Evolutionary conservation across 2,329 filamentous ascomycete species (phyloP).

Genomic region (Colletotrichum agaves): DNA sequence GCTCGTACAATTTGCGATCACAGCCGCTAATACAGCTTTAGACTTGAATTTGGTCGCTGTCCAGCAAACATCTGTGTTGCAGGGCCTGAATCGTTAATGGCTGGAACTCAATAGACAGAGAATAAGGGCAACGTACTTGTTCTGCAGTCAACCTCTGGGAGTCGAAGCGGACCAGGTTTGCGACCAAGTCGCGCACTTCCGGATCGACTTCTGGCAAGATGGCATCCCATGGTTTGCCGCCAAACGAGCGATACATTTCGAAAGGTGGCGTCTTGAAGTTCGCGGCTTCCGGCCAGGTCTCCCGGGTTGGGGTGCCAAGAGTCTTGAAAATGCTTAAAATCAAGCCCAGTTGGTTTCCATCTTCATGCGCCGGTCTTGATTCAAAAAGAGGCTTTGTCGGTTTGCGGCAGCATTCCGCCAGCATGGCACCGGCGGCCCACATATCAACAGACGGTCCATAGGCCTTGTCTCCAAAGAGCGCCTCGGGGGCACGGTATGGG

Average conservation of each 20-base stretch:
- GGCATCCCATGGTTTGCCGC: conserved; percentile 72
- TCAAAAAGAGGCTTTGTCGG: conserved; percentile 78
- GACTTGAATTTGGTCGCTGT: neutral
- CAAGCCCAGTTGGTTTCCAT: conserved; percentile 91
- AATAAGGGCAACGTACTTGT: conserved; percentile 43
- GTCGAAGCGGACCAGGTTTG: conserved; percentile 77
- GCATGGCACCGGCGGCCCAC: conserved; percentile 87
- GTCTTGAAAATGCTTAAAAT: conserved; percentile 94
- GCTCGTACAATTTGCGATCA: too few relatives aligned
- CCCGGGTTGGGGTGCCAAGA: conserved; percentile 83
- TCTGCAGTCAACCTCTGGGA: conserved; percentile 74
- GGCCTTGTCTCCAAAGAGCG: conserved; percentile 82
- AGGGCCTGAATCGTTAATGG: conserved; percentile 29
- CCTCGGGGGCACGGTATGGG: conserved; percentile 88
- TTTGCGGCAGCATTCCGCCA: conserved; percentile 76
- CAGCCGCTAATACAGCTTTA: too few relatives aligned
- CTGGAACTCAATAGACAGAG: neutral
- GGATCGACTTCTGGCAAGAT: conserved; percentile 72
- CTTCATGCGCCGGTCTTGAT: conserved; percentile 75
- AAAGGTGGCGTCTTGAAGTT: conserved; percentile 81
- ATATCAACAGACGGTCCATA: conserved; percentile 84
- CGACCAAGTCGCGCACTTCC: conserved; percentile 73
- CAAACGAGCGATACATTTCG: conserved; percentile 86
- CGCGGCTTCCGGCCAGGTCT: conserved; percentile 84
- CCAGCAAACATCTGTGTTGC: conserved; percentile 24